Conservation (phyloP, 2,329 filamentous ascomycete genomes). For the Clonostachys sp. region DNA sequence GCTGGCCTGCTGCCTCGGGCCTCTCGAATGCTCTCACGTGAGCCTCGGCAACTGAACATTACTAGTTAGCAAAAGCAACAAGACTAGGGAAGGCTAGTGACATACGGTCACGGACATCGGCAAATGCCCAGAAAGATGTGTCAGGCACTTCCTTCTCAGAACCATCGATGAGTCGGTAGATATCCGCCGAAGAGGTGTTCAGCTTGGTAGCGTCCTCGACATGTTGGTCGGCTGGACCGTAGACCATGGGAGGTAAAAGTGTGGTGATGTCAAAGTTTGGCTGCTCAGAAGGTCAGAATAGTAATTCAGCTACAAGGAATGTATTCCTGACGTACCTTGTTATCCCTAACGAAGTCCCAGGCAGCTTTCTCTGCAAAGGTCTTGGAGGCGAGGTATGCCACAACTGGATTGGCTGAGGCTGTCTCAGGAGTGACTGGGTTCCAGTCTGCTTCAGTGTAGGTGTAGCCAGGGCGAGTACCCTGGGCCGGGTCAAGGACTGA, state of each 20-base stretch:
- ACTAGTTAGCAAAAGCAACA: no score
- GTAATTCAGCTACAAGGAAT: slow-evolving; percentile 16
- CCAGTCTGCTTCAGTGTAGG: slow-evolving; percentile 16
- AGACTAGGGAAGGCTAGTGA: no score
- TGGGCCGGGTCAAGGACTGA: slow-evolving; percentile 39
- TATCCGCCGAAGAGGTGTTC: slow-evolving; percentile 19
- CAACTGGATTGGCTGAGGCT: not conserved
- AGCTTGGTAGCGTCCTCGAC: slow-evolving; percentile 15
- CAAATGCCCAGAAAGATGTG: no score
- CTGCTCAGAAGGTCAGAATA: slow-evolving; percentile 33
- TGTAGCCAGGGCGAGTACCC: slow-evolving; percentile 24
- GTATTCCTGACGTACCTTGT: not conserved
- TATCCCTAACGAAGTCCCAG: slow-evolving; percentile 22
- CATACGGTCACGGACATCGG: no score
- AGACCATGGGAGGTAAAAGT: slow-evolving; percentile 8
- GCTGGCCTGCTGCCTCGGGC: slow-evolving; percentile 51
- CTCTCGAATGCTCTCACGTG: slow-evolving; percentile 55
- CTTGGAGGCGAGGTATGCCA: slow-evolving; percentile 25
- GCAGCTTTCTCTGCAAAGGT: slow-evolving; percentile 26
- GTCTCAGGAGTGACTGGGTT: slow-evolving; percentile 7
- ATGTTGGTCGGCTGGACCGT: slow-evolving; percentile 7
- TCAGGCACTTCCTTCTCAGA: no score
- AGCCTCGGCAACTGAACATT: slow-evolving; percentile 53
- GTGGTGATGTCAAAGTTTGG: slow-evolving; percentile 34
- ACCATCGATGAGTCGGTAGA: slow-evolving; percentile 41